Evolutionary conservation across 225 moss, liverwort and hornwort genomes (phyloP).

Genomic region (Lunularia cruciata): DNA sequence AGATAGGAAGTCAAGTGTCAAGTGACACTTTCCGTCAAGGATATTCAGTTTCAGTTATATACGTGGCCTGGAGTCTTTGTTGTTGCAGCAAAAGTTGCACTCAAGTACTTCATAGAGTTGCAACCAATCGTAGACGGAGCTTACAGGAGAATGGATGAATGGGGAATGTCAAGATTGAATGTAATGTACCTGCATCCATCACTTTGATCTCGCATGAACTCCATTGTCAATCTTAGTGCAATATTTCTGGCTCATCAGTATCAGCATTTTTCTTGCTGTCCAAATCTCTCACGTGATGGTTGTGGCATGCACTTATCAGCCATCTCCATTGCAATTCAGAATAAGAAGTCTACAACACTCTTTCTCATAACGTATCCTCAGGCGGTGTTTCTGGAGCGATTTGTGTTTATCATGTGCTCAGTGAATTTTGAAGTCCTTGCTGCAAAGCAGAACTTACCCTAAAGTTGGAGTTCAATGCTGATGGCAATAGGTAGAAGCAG

Average conservation of each 20-base stretch:
- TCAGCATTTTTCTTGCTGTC: too few species aligned
- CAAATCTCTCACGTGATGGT: too few species aligned
- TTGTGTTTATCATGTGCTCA: too few species aligned
- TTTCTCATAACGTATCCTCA: too few species aligned
- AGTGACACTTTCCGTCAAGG: neutral
- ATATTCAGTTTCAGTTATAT: neutral
- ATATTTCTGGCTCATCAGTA: too few species aligned
- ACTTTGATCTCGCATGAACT: neutral
- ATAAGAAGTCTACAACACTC: too few species aligned
- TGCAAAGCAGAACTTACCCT: neutral
- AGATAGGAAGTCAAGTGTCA: neutral
- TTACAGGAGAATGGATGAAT: conserved; percentile 41
- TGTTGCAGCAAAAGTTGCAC: conserved; percentile 69
- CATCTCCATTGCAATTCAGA: neutral
- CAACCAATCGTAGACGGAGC: conserved; percentile 65
- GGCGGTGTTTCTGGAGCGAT: too few species aligned
- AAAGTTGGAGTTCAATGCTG: conserved; percentile 2
- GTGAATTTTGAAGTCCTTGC: neutral
- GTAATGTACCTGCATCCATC: conserved; percentile 38
- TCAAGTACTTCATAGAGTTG: conserved; percentile 66
- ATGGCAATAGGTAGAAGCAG: conserved; percentile 58
- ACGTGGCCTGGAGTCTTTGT: neutral
- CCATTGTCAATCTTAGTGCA: too few species aligned
- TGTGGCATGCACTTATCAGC: neutral
- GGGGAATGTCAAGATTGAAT: conserved; percentile 55